Evolutionary conservation across 331 rosid genomes (phyloP).

Genomic region (Telfairia occidentalis): DNA sequence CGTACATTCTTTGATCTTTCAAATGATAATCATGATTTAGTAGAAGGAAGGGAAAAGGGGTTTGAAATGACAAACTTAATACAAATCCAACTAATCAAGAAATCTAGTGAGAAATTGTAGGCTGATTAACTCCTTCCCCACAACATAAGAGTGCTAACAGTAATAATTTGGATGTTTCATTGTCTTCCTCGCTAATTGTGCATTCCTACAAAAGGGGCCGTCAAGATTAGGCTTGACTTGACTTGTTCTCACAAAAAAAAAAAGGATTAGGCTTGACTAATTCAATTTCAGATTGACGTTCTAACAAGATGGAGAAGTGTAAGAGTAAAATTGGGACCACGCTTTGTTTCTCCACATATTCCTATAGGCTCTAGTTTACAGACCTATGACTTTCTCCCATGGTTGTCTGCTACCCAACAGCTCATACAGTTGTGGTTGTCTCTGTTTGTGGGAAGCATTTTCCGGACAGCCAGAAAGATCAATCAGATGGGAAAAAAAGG

Average conservation of each 20-base stretch:
- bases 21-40: slow-evolving; percentile 1
- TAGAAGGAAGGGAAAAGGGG: background rate
- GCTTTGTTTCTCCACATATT: slow-evolving; percentile 14
- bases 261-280: too few species aligned
- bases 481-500: slow-evolving; percentile 1
- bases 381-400: slow-evolving; percentile 18
- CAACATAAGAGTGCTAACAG: background rate
- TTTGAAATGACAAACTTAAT: background rate
- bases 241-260: too few species aligned
- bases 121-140: background rate
- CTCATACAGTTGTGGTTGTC: slow-evolving; percentile 22
- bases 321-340: slow-evolving; percentile 1
- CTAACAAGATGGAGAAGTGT: slow-evolving; percentile 11
- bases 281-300: slow-evolving; percentile 11
- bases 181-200: slow-evolving; percentile 15
- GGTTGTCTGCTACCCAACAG: slow-evolving; percentile 18
- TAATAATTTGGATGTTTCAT: background rate
- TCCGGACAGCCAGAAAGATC: slow-evolving; percentile 12
- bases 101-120: background rate
- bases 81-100: slow-evolving; percentile 6
- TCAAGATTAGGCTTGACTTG: slow-evolving; percentile 21
- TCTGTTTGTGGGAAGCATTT: slow-evolving; percentile 17
- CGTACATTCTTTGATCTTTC: slow-evolving; percentile 3
- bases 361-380: background rate
- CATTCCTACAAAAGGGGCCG: slow-evolving; percentile 29